phyloP scores from a whole-genome alignment of 495 filamentous ascomycete species.

The Podospora comata region DNA sequence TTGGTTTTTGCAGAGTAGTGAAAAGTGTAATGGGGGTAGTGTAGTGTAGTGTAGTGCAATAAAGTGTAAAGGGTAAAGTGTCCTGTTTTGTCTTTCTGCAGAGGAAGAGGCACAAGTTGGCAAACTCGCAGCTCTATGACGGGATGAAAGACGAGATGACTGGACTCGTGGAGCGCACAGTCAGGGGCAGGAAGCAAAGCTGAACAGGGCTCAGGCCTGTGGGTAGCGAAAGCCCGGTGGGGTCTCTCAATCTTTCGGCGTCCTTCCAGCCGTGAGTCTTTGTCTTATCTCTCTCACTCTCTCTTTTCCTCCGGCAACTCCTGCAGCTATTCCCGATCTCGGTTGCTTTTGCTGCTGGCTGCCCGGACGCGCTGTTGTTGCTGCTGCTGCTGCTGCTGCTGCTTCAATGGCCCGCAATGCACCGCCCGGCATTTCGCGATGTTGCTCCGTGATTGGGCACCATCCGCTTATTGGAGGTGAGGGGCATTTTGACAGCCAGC shows the following conservation, averaged over 20 bases:
- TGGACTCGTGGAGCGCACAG: constrained; percentile 6
- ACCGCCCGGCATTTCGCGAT: constrained; percentile 15
- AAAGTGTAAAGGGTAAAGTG: constrained; percentile 12
- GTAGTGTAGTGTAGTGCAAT: not conserved
- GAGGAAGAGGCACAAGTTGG: constrained; percentile 4
- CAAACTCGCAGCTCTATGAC: constrained; percentile 20
- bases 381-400: not conserved
- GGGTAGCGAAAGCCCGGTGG: not conserved
- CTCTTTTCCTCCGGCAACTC: not conserved
- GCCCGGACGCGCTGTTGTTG: not conserved
- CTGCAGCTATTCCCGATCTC: not conserved
- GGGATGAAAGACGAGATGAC: constrained; percentile 11
- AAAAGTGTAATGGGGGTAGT: not conserved
- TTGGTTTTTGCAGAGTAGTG: not conserved
- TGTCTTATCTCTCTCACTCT: not conserved
- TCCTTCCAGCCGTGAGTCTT: not conserved
- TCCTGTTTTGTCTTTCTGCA: not conserved
- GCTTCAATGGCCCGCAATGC: not conserved
- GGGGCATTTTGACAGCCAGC: constrained; percentile 10
- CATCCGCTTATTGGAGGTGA: constrained; percentile 11
- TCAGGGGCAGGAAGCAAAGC: constrained; percentile 10
- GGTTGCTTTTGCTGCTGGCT: not conserved
- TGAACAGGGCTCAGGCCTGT: constrained; percentile 10
- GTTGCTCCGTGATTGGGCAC: constrained; percentile 24
- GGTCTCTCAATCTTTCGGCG: not conserved